Base-by-base conservation (phyloP, 2,329 filamentous ascomycete genomes). In the Fusarium udum region DNA sequence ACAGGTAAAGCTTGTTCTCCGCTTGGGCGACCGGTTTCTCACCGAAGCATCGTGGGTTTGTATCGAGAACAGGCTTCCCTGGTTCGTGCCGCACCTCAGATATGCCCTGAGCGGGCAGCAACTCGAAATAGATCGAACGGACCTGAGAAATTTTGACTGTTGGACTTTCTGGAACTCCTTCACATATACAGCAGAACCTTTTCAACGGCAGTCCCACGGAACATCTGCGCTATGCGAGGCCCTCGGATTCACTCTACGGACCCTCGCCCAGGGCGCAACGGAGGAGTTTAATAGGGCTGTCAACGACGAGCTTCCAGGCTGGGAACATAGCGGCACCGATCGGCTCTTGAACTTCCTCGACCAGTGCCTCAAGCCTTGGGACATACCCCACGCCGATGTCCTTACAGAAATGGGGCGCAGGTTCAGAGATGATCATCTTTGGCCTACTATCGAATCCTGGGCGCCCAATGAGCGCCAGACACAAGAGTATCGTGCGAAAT, bases 131-230 rank as follows among this genome's bases (percentile, higher is more conserved):
- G 5, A 7, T 28, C 26, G 26, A 28, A 28, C 5, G 5, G 9
- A 53, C 2, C 7, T 26, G 5, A 12, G 6, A 20, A 0, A 3
- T 2, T 15, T 1, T 4, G 0, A 3, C 0, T 1, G 1, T 13
- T 60, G 57, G 32, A 1, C 0, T 39, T 16, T 43, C 20, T 18
- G 11, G 1, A 1, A 34, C 4, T 26, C 28, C 14, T 26, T 46
- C 7, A 32, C 0, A 0, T 2, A n/a, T 1, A 4, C 22, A 15
- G 3, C n/a, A n/a, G 5, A 2, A 7, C 0, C 26, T 11, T 56
- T 56, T 10, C 0, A 2, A 0, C 10, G 14, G 20, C 0, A 2
- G n/a, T 26, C 22, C 3, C 13, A 4, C 14, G 20, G 36, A 18
- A 1, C 18, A 0, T 56, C 36, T 3, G 37, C 36, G 3, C 26